These are phyloP conservation scores for Russula sp. DNA, from an alignment of 768 basidiomycete species.

Conservation along the genomic window DNA sequence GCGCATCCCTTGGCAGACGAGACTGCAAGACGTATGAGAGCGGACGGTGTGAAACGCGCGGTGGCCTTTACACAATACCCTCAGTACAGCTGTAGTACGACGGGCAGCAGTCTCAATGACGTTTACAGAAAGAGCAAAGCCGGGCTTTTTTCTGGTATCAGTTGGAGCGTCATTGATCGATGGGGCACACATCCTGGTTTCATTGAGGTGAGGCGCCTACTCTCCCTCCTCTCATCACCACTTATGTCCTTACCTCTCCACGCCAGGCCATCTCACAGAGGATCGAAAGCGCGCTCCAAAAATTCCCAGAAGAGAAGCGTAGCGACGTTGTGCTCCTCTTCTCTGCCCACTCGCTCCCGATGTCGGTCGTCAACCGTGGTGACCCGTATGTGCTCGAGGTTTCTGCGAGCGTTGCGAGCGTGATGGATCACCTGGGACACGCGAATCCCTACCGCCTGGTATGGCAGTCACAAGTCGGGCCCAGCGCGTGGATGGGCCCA, in stretches of 20 bases:
- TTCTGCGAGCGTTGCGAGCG: slow-evolving; percentile 85
- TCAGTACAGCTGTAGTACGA: slow-evolving; percentile 97
- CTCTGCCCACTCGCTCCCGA: slow-evolving; percentile 95
- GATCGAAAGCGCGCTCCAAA: slow-evolving; percentile 70
- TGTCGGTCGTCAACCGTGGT: slow-evolving; percentile 97
- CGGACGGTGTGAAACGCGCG: slow-evolving; percentile 86
- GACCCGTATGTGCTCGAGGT: slow-evolving; percentile 97
- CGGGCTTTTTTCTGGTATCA: slow-evolving; percentile 57
- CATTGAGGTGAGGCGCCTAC: slow-evolving; percentile 65
- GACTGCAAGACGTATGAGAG: slow-evolving; percentile 74
- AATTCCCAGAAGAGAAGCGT: slow-evolving; percentile 67
- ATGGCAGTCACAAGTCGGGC: slow-evolving; percentile 98
- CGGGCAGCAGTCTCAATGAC: slow-evolving; percentile 95
- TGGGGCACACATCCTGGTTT: slow-evolving; percentile 97
- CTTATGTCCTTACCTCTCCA: background rate
- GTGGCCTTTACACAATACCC: slow-evolving; percentile 98
- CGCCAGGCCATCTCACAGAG: slow-evolving; percentile 83
- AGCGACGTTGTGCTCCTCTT: slow-evolving; percentile 80
- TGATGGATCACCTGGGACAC: slow-evolving; percentile 80
- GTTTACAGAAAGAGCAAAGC: slow-evolving; percentile 59
- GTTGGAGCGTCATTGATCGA: slow-evolving; percentile 97
- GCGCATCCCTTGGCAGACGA: slow-evolving; percentile 82
- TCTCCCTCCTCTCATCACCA: background rate
- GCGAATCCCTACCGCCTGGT: slow-evolving; percentile 87
- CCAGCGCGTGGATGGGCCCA: slow-evolving; percentile 97